Percentiles rank a stretch among this genome's conserved stretches.
phyloP scores from a whole-genome alignment of 805 yeast species.

The Hanseniaspora guilliermondii region DNA sequence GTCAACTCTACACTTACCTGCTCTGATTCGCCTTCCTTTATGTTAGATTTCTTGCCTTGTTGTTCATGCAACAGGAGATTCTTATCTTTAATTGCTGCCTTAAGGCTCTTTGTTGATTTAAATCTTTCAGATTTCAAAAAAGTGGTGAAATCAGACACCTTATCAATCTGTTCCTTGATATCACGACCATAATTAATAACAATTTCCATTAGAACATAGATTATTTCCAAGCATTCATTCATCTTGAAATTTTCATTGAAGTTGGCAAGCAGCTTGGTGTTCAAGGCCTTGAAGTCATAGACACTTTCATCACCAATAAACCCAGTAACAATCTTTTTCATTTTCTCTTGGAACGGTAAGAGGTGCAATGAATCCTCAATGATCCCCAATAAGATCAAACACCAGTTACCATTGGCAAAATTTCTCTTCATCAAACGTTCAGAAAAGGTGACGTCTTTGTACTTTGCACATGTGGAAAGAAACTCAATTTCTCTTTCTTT shows the following conservation, averaged over 20 bases:
- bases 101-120: slow-evolving; percentile 22
- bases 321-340: slow-evolving; percentile 42
- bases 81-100: slow-evolving; percentile 5
- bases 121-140: slow-evolving; percentile 25
- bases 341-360: slow-evolving; percentile 21
- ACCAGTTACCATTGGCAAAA: slow-evolving; percentile 81
- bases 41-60: slow-evolving; percentile 18
- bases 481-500: slow-evolving; percentile 18
- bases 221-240: slow-evolving; percentile 41
- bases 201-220: slow-evolving; percentile 54
- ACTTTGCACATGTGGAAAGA: slow-evolving; percentile 35
- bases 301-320: slow-evolving; percentile 31
- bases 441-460: slow-evolving; percentile 59
- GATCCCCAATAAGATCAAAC: slow-evolving; percentile 60
- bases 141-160: neutral
- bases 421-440: slow-evolving; percentile 61
- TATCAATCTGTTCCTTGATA: slow-evolving; percentile 22
- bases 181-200: slow-evolving; percentile 29
- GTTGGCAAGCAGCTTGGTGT: slow-evolving; percentile 34
- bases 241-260: slow-evolving; percentile 45
- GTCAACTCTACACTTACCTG: slow-evolving; percentile 14
- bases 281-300: slow-evolving; percentile 33
- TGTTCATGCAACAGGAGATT: slow-evolving; percentile 7
- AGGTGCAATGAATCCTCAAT: slow-evolving; percentile 31
- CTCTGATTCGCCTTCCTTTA: slow-evolving; percentile 17